phyloP scores from a whole-genome alignment of 441 rosid genomes.

The Pelargonium myrrhifolium region DNA sequence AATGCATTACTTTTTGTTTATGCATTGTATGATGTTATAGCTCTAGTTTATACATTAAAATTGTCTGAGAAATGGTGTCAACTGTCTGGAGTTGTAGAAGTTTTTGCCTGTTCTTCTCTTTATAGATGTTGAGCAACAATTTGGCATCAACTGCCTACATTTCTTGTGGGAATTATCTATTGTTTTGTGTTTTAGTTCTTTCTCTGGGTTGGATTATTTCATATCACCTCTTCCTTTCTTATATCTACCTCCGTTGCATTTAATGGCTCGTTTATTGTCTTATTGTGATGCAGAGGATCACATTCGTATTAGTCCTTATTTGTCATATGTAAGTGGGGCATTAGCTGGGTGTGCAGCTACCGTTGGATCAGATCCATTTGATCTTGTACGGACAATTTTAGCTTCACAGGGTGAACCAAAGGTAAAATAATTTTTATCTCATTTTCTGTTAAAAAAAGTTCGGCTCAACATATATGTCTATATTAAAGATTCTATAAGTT shows the following conservation, averaged over 20 bases:
- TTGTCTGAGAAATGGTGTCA: neutral
- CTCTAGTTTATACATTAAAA: neutral
- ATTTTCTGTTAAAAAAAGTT: conserved; percentile 3
- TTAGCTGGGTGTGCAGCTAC: conserved; percentile 95
- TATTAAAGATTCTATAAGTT: neutral
- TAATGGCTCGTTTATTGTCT: conserved; percentile 6
- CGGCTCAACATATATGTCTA: neutral
- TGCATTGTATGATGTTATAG: neutral
- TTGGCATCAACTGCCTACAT: neutral
- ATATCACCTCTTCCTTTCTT: neutral
- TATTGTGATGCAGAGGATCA: conserved; percentile 65
- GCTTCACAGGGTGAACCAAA: conserved; percentile 98
- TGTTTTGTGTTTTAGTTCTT: neutral
- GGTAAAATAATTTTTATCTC: conserved; percentile 31
- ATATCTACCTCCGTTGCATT: neutral
- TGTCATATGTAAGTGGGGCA: conserved; percentile 82
- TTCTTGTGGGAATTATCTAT: neutral
- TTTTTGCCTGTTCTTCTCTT: too few relatives aligned
- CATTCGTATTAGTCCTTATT: conserved; percentile 67
- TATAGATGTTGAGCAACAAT: too few relatives aligned
- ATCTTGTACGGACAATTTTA: conserved; percentile 79
- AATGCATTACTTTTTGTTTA: neutral
- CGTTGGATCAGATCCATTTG: conserved; percentile 92
- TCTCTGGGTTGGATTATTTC: neutral
- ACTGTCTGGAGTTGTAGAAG: neutral